These are phyloP conservation scores for Malus sieversii DNA, from an alignment of 306 rosid genomes.

Conservation along the genomic window DNA sequence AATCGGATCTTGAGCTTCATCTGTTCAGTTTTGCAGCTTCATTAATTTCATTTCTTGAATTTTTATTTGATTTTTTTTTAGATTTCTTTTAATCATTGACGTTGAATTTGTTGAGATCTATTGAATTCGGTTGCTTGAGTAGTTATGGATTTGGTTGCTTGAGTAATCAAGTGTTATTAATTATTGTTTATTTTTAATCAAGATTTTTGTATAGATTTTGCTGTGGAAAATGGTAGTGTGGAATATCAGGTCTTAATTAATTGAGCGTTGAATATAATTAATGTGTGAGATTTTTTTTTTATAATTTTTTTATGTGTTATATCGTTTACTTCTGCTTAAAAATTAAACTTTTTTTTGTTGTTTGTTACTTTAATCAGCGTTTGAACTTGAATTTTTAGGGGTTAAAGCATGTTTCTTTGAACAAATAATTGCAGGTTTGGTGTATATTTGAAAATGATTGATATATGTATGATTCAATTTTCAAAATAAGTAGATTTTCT, in stretches of 20 bases:
- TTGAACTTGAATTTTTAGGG: conserved; percentile 14
- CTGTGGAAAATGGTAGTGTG: background rate
- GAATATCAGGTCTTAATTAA: conserved; percentile 15
- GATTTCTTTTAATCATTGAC: background rate
- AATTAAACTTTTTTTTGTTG: background rate
- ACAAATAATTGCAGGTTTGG: background rate
- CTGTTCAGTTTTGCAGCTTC: conserved; percentile 1
- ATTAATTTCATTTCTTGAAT: background rate
- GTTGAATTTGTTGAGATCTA: conserved; percentile 51
- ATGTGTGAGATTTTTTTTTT: background rate
- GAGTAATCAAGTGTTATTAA: conserved; percentile 11
- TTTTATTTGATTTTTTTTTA: background rate
- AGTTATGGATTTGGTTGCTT: conserved; percentile 9
- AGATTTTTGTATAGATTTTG: conserved; percentile 12
- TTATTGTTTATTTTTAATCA: conserved; percentile 13
- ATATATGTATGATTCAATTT: background rate
- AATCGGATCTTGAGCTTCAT: conserved; percentile 37
- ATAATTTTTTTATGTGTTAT: background rate
- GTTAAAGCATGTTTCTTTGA: conserved; percentile 9
- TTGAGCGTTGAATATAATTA: background rate
- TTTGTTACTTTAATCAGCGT: background rate
- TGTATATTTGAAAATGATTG: background rate
- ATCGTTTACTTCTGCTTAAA: background rate
- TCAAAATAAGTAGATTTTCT: background rate
- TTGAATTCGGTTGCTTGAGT: conserved; percentile 18